Base-by-base conservation (phyloP, 2,329 filamentous ascomycete species). In the Fonsecaea pugnacius region DNA sequence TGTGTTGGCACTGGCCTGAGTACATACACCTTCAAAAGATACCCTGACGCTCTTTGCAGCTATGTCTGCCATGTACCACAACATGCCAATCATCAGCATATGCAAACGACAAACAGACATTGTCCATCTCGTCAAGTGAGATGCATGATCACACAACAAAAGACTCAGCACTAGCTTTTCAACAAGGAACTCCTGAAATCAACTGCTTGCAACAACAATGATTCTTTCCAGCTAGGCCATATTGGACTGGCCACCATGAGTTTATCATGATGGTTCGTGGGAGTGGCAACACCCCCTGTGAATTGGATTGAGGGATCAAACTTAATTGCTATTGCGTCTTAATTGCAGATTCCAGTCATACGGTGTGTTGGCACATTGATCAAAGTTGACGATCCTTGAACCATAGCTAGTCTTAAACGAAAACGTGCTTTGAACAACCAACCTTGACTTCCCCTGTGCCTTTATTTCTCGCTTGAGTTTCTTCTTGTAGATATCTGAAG, bases 1-100 rank as follows among this genome's bases (percentile, higher is more conserved):
- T 52, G 60, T 65, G 46, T 63, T 71, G 68, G 69, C 64, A 30
- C 16, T 69, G 51, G 63, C 58, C 40, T 69, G 43, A 65, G 53
- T 46, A 61, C 43, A 48, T 50, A 35, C 58, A 43, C 27, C 36
- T 60, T 59, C 36, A 62, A 27, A 27, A 24, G 38, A 66, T 64
- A 68, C 66, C 60, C 57, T 38, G 64, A 66, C 66, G 58, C 64
- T 68, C 66, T 54, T 33, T 68, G 66, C 66, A 66, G 66, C 63
- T 63, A 68, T 64, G 63, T 68, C 66, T 67, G 66, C 57, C 57
- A 65, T 63, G 66, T 65, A 63, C 33, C 35, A 27, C 53, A 61
- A 63, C 66, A 65, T 67, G 66, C 65, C 40, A 59, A 54, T 46
- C 60, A 63, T 60, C 43, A 40, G 61, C 65, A 64, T 67, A 24